Conservation (phyloP, 164 flowering plant species). For the Dillenia turbinata region DNA sequence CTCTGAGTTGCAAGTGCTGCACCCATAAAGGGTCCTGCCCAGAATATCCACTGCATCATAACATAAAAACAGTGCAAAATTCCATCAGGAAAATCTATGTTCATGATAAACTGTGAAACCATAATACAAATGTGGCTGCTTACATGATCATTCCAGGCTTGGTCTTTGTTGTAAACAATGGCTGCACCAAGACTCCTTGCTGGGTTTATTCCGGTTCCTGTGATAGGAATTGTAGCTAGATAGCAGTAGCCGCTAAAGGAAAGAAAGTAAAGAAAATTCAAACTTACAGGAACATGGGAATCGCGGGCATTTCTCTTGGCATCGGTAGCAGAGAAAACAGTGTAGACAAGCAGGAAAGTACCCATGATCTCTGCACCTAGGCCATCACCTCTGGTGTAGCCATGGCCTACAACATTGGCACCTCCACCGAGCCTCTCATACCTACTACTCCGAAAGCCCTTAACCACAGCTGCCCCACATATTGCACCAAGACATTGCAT, state of each 20-base stretch:
- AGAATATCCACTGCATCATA: slow-evolving; percentile 37
- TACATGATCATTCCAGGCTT: slow-evolving; percentile 78
- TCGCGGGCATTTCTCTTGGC: slow-evolving; percentile 86
- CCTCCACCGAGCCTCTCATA: slow-evolving; percentile 48
- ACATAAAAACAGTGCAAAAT: neutral
- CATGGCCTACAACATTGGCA: slow-evolving; percentile 51
- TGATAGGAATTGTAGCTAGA: slow-evolving; percentile 79
- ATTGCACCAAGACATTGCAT: slow-evolving; percentile 89
- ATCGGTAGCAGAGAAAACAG: slow-evolving; percentile 89
- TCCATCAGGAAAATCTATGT: neutral
- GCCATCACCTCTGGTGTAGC: slow-evolving; percentile 78
- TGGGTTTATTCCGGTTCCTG: slow-evolving; percentile 88
- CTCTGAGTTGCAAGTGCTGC: slow-evolving; percentile 40
- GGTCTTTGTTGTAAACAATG: slow-evolving; percentile 62
- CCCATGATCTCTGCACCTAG: slow-evolving; percentile 89
- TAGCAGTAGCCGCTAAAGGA: neutral
- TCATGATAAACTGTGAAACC: neutral
- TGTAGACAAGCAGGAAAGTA: slow-evolving; percentile 88
- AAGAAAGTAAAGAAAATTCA: neutral
- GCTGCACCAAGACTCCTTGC: slow-evolving; percentile 90
- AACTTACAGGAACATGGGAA: slow-evolving; percentile 85
- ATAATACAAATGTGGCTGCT: slow-evolving; percentile 5
- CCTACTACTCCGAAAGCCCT: slow-evolving; percentile 43
- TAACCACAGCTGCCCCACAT: slow-evolving; percentile 81
- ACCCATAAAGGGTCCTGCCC: slow-evolving; percentile 40